A percentile compares a stretch with the other conserved stretches of the same genome.
Conservation (phyloP, 225 moss, liverwort and hornwort species). For the Sphagnum contortum region DNA sequence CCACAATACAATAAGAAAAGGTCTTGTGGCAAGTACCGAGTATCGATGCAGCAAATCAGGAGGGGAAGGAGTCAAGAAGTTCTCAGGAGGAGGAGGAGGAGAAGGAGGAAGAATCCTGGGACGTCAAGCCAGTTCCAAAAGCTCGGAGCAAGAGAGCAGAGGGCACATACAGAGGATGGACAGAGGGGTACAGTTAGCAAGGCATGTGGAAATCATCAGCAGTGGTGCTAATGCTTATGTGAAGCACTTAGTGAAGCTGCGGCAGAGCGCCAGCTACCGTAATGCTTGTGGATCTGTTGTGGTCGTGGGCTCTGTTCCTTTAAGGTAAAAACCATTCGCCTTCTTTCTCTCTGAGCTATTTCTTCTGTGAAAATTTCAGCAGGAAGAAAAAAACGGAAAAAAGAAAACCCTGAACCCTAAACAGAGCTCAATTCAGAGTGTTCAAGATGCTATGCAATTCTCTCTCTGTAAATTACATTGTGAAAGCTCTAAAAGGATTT, state of each 20-base stretch:
- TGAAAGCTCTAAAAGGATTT: no score
- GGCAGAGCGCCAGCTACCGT: conserved; percentile 57
- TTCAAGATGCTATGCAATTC: no score
- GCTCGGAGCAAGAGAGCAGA: conserved; percentile 4
- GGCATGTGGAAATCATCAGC: conserved; percentile 38
- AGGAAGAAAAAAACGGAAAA: background rate
- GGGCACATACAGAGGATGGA: conserved; percentile 3
- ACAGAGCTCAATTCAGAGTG: no score
- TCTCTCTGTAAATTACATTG: no score
- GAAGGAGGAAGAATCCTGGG: no score
- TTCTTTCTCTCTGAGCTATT: background rate
- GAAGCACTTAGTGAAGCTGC: conserved; percentile 80
- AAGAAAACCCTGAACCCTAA: no score
- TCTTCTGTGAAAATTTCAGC: background rate
- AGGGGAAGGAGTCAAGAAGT: no score
- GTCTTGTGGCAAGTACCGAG: no score
- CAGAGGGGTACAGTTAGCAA: conserved; percentile 20
- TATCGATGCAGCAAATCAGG: no score
- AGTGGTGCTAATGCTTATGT: conserved; percentile 71
- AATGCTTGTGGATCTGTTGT: conserved; percentile 48
- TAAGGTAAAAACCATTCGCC: conserved; percentile 22
- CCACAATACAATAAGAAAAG: no score
- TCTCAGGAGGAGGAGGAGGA: no score
- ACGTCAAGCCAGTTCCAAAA: conserved; percentile 6
- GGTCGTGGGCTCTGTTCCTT: conserved; percentile 67